Evolutionary conservation across 2,329 filamentous ascomycete species (phyloP).

Genomic region (Zymoseptoria ardabiliae): DNA sequence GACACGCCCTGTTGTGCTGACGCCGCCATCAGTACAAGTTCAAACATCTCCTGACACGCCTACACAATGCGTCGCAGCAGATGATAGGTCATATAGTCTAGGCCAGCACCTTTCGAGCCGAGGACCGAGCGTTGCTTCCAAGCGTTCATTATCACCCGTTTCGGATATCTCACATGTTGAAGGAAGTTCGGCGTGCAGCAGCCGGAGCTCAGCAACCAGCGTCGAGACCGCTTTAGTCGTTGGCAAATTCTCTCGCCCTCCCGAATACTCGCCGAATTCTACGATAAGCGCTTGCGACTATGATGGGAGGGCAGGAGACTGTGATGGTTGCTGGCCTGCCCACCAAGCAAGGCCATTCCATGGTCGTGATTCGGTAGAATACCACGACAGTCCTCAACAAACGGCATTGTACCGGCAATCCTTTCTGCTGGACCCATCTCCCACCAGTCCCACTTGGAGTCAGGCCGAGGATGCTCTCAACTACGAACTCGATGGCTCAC

Average conservation of each 20-base stretch:
- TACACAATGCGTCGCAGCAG: not conserved
- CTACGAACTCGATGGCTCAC: constrained; percentile 13
- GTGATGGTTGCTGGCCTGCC: not conserved
- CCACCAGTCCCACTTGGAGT: constrained; percentile 39
- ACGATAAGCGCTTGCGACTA: too few relatives aligned
- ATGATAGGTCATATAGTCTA: not conserved
- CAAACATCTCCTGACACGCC: not conserved
- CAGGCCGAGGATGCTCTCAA: constrained; percentile 37
- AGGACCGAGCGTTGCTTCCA: constrained; percentile 1
- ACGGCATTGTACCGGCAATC: too few relatives aligned
- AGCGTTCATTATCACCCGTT: constrained; percentile 22
- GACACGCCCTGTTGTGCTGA: not conserved
- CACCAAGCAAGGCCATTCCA: constrained; percentile 11
- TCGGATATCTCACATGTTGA: constrained; percentile 32
- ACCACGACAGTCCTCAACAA: too few relatives aligned
- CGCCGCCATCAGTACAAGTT: not conserved
- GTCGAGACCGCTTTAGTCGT: constrained; percentile 6
- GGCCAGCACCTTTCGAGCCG: not conserved
- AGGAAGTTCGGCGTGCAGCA: constrained; percentile 35
- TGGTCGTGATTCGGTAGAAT: constrained; percentile 3
- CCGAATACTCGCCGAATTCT: too few relatives aligned
- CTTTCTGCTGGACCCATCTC: not conserved
- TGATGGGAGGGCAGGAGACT: too few relatives aligned
- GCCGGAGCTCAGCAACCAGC: constrained; percentile 24
- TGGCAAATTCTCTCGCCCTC: not conserved